Conservation (phyloP, 768 basidiomycete genomes). For the Rhizopogon vinicolor region DNA sequence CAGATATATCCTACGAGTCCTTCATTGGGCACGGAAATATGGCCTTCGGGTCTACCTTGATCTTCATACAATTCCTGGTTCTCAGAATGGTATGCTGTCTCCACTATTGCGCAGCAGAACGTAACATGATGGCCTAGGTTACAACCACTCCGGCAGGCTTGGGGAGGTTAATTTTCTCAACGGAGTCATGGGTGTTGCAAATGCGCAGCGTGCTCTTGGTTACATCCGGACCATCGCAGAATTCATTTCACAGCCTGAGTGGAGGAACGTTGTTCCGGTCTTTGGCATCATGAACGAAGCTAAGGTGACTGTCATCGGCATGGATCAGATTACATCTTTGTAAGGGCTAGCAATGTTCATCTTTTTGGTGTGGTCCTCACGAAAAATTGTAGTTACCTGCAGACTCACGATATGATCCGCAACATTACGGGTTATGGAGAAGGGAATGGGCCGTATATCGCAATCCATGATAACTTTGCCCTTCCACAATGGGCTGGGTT, state of each 20-base stretch:
- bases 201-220: conserved; percentile 74
- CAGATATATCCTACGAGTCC: conserved; percentile 69
- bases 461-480: conserved; percentile 63
- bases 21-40: conserved; percentile 87
- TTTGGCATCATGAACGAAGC: conserved; percentile 69
- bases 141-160: conserved; percentile 56
- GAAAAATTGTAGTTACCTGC: conserved; percentile 41
- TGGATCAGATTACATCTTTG: conserved; percentile 54
- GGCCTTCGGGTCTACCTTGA: conserved; percentile 82
- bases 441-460: conserved; percentile 52
- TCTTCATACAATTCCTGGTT: conserved; percentile 75
- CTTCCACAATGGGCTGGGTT: conserved; percentile 42
- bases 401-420: conserved; percentile 61
- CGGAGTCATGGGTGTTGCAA: conserved; percentile 82
- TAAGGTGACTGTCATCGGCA: conserved; percentile 46
- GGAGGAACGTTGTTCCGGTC: conserved; percentile 54
- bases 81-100: conserved; percentile 55
- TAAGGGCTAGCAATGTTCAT: conserved; percentile 28
- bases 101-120: background rate
- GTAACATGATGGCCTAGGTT: conserved; percentile 28
- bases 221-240: conserved; percentile 72
- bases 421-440: conserved; percentile 68
- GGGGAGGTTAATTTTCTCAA: conserved; percentile 61
- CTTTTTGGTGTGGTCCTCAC: background rate
- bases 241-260: conserved; percentile 78